These are phyloP conservation scores for Cercospora sesami DNA, from an alignment of 2,329 filamentous ascomycete genomes.

Conservation along the genomic window DNA sequence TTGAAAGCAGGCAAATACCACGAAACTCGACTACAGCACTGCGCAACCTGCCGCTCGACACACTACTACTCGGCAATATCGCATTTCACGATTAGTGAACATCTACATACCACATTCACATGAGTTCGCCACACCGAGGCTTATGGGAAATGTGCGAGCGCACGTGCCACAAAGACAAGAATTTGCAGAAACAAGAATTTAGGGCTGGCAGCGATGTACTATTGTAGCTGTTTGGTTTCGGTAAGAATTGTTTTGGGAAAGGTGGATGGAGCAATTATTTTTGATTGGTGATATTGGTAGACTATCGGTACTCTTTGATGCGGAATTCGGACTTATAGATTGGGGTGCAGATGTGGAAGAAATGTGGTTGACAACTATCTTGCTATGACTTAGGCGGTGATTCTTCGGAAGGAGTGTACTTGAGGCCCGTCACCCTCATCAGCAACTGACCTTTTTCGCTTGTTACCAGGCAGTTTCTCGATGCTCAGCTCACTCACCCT, in stretches of 20 bases:
- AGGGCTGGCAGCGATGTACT: neutral
- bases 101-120: neutral
- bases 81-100: too few species aligned
- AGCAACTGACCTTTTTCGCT: neutral
- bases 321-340: too few species aligned
- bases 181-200: neutral
- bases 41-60: too few species aligned
- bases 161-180: neutral
- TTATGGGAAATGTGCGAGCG: neutral
- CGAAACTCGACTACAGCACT: too few species aligned
- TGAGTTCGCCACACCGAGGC: neutral
- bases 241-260: neutral
- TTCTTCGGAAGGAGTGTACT: neutral
- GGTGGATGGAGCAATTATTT: too few species aligned
- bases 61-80: too few species aligned
- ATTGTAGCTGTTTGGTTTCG: neutral
- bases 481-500: neutral
- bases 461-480: neutral
- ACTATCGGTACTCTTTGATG: too few species aligned
- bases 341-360: neutral
- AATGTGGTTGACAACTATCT: too few species aligned
- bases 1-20: too few species aligned
- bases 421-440: neutral
- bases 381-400: neutral
- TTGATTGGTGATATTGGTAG: too few species aligned